Evolutionary conservation across 371 early-diverging fungal genomes (phyloP).

Genomic region (Rhizopus sp.): DNA sequence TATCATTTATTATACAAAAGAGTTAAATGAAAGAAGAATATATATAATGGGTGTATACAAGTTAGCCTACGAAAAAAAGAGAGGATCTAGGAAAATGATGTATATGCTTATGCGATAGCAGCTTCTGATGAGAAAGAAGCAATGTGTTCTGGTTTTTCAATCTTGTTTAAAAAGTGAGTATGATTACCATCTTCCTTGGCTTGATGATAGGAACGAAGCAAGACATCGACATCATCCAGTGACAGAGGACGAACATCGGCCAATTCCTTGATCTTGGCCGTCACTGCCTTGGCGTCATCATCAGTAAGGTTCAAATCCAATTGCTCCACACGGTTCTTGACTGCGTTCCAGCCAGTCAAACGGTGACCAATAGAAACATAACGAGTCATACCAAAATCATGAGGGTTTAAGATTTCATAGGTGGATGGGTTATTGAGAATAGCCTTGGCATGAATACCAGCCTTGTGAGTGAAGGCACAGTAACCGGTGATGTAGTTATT

Average conservation of each 20-base stretch:
- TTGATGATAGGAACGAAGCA: conserved; percentile 34
- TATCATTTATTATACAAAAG: too few relatives aligned
- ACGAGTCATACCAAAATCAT: conserved; percentile 97
- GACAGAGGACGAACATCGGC: conserved; percentile 91
- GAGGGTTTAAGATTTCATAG: conserved; percentile 95
- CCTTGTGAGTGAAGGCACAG: conserved; percentile 98
- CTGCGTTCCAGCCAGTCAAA: conserved; percentile 97
- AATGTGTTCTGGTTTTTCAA: conserved; percentile 32
- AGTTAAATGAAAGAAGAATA: too few relatives aligned
- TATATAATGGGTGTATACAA: too few relatives aligned
- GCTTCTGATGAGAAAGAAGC: conserved; percentile 16
- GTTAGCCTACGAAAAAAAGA: too few relatives aligned
- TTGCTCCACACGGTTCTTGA: conserved; percentile 94
- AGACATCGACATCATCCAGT: conserved; percentile 86
- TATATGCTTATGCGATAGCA: conserved; percentile 1
- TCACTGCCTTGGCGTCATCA: conserved; percentile 89
- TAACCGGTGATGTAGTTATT: conserved; percentile 98
- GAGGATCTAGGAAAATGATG: too few relatives aligned
- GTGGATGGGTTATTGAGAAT: conserved; percentile 96
- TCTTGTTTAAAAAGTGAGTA: conserved; percentile 23
- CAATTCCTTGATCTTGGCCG: conserved; percentile 89
- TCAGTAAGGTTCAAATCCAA: conserved; percentile 83
- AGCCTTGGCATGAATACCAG: conserved; percentile 98
- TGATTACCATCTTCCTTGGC: conserved; percentile 30
- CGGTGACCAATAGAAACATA: conserved; percentile 96